Base-by-base conservation (phyloP, 163 green algal genomes). In the Botryococcus braunii region DNA sequence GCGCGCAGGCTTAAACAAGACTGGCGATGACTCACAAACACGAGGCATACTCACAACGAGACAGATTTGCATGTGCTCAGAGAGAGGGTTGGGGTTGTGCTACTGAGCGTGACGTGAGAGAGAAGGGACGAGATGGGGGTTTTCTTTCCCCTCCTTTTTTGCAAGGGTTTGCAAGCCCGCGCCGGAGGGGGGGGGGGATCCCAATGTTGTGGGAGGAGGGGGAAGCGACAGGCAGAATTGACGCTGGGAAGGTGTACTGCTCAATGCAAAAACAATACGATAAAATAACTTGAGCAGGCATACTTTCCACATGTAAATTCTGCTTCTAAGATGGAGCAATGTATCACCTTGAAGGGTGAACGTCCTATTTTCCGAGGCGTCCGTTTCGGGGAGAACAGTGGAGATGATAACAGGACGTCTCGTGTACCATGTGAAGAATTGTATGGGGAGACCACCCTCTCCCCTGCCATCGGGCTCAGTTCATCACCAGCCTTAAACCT, bases 321-420 rank as follows among this genome's bases (percentile, higher is more conserved):
- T 83, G 65, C 71, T 87, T 85, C 65, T 82, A 81, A 41, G 40
- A 40, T 3, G 73, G 72, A 2, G 68, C 70, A 5, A 17, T 80
- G 58, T 72, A 88, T 89, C 63, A 94, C 91, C 86, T 99, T 99
- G 80, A 96, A 99, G 2, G 94, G 94, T 1, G 89, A 84, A 23
- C 92, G 79, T 3, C 91, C 78, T 41, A 99, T 97, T 61, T 92
- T 94, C 21, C 92, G 81, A 21, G 85, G 82, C 6, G 88, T 75
- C 23, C 82, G 65, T 23, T 75, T 73, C 9, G 79, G 71, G 25
- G 68, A 81, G n/a, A 71, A 62, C 8, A 76, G 61, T 27, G 70
- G 58, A 17, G 74, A 63, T 3, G 76, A 66, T 9, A 79, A 23
- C 9, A 63, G 32, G 46, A 68, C 68, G 40, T 92, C 85, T 2